Base-by-base conservation (phyloP, 805 yeast species). In the Pichia membranifaciens region DNA sequence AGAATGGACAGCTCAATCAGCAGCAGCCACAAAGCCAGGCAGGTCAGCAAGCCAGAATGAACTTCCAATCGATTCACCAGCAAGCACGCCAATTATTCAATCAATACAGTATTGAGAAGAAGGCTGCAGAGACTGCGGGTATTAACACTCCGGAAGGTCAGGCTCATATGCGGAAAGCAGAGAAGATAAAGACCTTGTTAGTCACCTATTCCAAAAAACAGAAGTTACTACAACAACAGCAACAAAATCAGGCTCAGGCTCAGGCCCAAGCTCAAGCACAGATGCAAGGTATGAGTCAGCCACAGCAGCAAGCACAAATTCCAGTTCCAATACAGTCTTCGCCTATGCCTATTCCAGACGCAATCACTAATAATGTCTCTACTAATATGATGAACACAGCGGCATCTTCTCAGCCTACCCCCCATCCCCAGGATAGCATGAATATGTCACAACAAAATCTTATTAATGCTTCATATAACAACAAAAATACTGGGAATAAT, bases 111-210 rank as follows among this genome's bases (percentile, higher is more conserved):
- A 67, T 72, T 29, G 84, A 81, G 54, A 72, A 79, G 29, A 78
- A 77, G 20, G 75, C 76, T 54, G 89, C 88, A 1, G 78, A 76
- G 55, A 74, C 74, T 16, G 74, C 82, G 0, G 87, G 87, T 3
- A 71, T 71, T 31, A 77, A 74, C 22, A 73, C 82, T 0, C 79
- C 76, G 0, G 78, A 71, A 49, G 88, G 87, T 17, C 76, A 77
- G 54, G 81, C 79, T 51, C 83, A 82, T 55, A 65, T 78, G 54
- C 71, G 71, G 50, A 78, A 76, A 51, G 88, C 87, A 3, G 80
- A 82, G 38, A 75, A 74, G 46, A 79, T 84, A 52, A 82, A 79
- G 59, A 76, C 76, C 39, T 70, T 83, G 31, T 69, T 84, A 57
- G 67, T 81, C 43, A 76, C 75, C 47, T 66, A 61, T 45, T 55